phyloP scores from a whole-genome alignment of 75 land plant genomes.

The Pinus tabuliformis region DNA sequence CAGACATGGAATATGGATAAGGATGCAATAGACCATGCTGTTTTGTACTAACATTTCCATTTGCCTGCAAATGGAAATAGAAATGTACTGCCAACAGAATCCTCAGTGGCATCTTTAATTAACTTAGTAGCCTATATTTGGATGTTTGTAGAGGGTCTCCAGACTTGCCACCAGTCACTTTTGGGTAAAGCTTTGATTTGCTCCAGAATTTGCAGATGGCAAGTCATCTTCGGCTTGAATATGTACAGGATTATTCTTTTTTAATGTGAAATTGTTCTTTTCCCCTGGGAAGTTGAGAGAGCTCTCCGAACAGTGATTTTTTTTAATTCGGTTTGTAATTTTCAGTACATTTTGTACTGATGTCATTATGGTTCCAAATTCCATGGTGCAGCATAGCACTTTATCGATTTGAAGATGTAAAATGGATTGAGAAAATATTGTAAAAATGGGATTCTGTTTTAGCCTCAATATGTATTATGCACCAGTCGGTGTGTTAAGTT shows the following conservation, averaged over 20 bases:
- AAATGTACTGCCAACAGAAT: not conserved
- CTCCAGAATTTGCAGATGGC: not conserved
- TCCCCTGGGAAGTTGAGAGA: not conserved
- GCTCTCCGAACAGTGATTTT: not conserved
- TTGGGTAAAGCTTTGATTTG: not conserved
- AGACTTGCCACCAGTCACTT: not conserved
- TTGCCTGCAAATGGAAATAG: not conserved
- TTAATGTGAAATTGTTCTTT: not conserved
- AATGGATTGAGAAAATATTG: not conserved
- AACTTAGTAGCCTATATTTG: not conserved
- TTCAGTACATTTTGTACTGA: not conserved
- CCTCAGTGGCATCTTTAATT: not conserved
- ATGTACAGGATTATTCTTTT: not conserved
- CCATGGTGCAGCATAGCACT: not conserved
- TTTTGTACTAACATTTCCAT: not conserved
- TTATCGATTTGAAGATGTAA: not conserved
- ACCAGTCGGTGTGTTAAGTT: not conserved
- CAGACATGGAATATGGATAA: not conserved
- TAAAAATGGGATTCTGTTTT: not conserved
- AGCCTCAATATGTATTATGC: not conserved
- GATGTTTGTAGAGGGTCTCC: too few species aligned
- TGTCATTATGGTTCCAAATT: not conserved
- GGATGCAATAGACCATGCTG: not conserved
- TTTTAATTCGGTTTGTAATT: not conserved
- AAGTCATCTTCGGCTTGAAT: conserved; percentile 3